Base-by-base conservation (phyloP, 2,329 filamentous ascomycete genomes). In the Exophiala spinifera region DNA sequence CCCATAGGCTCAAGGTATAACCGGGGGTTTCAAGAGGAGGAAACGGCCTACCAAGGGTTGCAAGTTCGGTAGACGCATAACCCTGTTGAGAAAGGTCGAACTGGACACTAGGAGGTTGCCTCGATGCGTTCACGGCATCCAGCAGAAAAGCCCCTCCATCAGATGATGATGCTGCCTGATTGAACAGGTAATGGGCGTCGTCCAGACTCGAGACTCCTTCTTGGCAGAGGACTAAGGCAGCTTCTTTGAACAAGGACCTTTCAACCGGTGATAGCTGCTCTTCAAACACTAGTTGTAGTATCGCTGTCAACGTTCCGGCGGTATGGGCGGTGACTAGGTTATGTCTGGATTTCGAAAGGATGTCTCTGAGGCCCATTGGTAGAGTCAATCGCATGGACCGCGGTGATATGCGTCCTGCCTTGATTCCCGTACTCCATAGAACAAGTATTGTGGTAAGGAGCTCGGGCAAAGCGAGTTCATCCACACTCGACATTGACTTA, bases 71-170 rank as follows among this genome's bases (percentile, higher is more conserved):
- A 0, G 94, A 96, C 13, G 89, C 88, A 70, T 90, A 92, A 0
- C 95, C 95, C 69, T 91, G 81, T 14, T 90, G 75, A 1, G 91
- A 94, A 19, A 99, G 78, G 68, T 99, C 94, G 70, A 99, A 97
- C 64, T 97, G 91, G 62, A 99, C 87, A 69, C 89, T 91, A 0
- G 91, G 83, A 4, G 94, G 90, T 13, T 84, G 82, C 61, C 86
- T 85, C 55, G 92, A 90, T 46, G 79, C 79, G 59, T 85, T 84
- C 61, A 95, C 82, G 67, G 88, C 86, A 49, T 84, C 80, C 17
- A 95, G 76, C 5, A 89, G 75, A 65, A 95, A 94, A 46, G 86
- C 81, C 11, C 88, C 77, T 33, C 79, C 77, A 43, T 74, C 67
- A 6, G 77, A 70, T 37, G 77, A 80, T 2, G 70, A 68, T 48